A percentile compares a stretch with the other conserved stretches of the same genome.
Evolutionary conservation across 176 grass and related monocot genomes (phyloP).

Genomic region (Microstegium vimineum): DNA sequence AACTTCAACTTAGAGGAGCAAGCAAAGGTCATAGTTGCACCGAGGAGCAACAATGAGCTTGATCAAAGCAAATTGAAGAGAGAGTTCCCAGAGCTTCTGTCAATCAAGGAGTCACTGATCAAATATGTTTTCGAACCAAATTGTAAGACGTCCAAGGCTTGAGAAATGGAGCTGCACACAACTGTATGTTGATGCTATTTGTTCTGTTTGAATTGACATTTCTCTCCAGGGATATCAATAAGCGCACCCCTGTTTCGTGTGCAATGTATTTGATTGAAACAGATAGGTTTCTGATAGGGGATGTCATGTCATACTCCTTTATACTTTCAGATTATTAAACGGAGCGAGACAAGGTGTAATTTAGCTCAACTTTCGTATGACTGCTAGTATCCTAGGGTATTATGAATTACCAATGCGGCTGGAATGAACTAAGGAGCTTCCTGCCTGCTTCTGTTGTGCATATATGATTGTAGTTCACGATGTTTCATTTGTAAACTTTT

Average conservation of each 20-base stretch:
- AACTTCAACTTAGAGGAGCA: conserved; percentile 85
- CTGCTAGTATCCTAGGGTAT: background rate
- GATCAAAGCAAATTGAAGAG: conserved; percentile 58
- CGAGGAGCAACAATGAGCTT: conserved; percentile 89
- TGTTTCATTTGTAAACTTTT: conserved; percentile 11
- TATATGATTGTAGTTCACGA: background rate
- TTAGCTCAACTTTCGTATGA: background rate
- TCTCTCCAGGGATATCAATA: conserved; percentile 21
- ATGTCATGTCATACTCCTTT: conserved; percentile 1
- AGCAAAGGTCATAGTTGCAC: conserved; percentile 79
- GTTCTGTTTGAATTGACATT: conserved; percentile 35
- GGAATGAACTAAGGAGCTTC: conserved; percentile 17
- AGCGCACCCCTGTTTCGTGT: conserved; percentile 12
- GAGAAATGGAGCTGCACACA: conserved; percentile 21
- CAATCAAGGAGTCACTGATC: conserved; percentile 69
- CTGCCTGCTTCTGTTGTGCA: conserved; percentile 1
- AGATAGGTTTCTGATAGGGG: conserved; percentile 28
- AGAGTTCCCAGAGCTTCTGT: conserved; percentile 67
- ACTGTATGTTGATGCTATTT: conserved; percentile 35
- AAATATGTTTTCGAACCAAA: conserved; percentile 76
- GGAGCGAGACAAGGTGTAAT: conserved; percentile 14
- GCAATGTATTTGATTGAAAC: conserved; percentile 37
- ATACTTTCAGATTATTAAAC: conserved; percentile 6
- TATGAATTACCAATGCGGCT: background rate
- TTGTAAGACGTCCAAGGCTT: conserved; percentile 51